phyloP scores from a whole-genome alignment of 2,329 filamentous ascomycete genomes.

The Alternaria brassicicola region DNA sequence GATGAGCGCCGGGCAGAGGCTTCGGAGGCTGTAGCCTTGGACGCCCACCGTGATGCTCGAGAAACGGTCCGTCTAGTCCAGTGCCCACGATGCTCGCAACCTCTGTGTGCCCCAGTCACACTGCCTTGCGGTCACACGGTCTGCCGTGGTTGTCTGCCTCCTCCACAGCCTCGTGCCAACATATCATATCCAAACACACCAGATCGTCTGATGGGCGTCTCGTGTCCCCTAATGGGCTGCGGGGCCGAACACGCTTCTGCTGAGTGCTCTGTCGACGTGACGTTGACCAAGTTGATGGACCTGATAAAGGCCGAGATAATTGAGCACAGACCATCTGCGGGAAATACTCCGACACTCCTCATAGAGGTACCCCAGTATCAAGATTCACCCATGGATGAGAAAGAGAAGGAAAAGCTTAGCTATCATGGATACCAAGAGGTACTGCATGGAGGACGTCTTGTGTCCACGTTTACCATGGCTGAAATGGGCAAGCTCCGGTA shows the following conservation, averaged over 20 bases:
- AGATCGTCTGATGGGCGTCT: constrained; percentile 70
- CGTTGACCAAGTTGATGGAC: constrained; percentile 72
- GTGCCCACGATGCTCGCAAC: constrained; percentile 74
- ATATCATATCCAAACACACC: constrained; percentile 78
- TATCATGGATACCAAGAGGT: constrained; percentile 48
- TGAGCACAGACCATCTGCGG: constrained; percentile 41
- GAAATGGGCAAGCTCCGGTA: constrained; percentile 65
- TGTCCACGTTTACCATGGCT: constrained; percentile 71
- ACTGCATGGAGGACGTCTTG: constrained; percentile 63
- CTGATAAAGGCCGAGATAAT: constrained; percentile 58
- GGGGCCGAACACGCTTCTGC: constrained; percentile 72
- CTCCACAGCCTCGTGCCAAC: constrained; percentile 66
- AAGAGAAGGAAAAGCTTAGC: constrained; percentile 39
- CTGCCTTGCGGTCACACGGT: constrained; percentile 82
- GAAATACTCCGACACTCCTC: constrained; percentile 48
- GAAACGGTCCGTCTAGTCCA: constrained; percentile 75
- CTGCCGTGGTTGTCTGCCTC: constrained; percentile 76
- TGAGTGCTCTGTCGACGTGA: constrained; percentile 80
- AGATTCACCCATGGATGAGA: constrained; percentile 46
- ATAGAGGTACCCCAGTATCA: constrained; percentile 50
- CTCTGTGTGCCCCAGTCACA: constrained; percentile 71
- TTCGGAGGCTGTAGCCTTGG: constrained; percentile 48
- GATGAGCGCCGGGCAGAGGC: constrained; percentile 44
- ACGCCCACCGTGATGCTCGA: constrained; percentile 63
- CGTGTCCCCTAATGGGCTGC: constrained; percentile 74